Conservation (phyloP, 495 filamentous ascomycete species). For the Elaphomyces granulatus region DNA sequence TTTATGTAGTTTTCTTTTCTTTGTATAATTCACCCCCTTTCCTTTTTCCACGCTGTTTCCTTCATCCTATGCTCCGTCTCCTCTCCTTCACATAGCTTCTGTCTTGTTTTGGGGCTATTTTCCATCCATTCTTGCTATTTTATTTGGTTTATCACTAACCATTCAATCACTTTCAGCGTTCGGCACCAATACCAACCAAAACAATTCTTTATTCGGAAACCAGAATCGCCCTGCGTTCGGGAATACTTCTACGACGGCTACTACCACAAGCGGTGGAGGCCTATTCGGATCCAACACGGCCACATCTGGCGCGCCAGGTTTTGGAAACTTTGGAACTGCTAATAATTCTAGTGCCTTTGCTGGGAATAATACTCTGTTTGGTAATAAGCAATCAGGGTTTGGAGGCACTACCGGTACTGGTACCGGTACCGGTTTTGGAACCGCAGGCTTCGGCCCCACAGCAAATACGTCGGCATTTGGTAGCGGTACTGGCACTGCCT, state of each 20-base stretch:
- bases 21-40: too few relatives aligned
- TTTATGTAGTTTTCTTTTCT: too few relatives aligned
- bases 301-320: constrained; percentile 30
- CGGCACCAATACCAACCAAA: constrained; percentile 20
- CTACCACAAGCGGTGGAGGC: constrained; percentile 28
- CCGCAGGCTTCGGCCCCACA: constrained; percentile 16
- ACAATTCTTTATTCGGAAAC: constrained; percentile 24
- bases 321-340: constrained; percentile 38
- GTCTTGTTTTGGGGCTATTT: too few relatives aligned
- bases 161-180: constrained; percentile 28
- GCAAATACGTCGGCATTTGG: constrained; percentile 29
- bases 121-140: too few relatives aligned
- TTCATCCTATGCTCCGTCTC: too few relatives aligned
- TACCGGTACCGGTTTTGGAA: constrained; percentile 17
- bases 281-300: constrained; percentile 17
- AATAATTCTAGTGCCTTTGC: constrained; percentile 23
- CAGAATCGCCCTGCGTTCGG: constrained; percentile 34
- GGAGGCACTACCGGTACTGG: constrained; percentile 21
- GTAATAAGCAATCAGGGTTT: constrained; percentile 26
- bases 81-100: too few relatives aligned
- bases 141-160: too few relatives aligned
- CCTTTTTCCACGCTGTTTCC: too few relatives aligned
- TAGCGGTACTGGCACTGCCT: constrained; percentile 30
- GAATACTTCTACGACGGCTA: constrained; percentile 20
- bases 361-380: constrained; percentile 36